phyloP scores from a whole-genome alignment of 768 basidiomycete genomes.

The Dioszegia crocea region DNA sequence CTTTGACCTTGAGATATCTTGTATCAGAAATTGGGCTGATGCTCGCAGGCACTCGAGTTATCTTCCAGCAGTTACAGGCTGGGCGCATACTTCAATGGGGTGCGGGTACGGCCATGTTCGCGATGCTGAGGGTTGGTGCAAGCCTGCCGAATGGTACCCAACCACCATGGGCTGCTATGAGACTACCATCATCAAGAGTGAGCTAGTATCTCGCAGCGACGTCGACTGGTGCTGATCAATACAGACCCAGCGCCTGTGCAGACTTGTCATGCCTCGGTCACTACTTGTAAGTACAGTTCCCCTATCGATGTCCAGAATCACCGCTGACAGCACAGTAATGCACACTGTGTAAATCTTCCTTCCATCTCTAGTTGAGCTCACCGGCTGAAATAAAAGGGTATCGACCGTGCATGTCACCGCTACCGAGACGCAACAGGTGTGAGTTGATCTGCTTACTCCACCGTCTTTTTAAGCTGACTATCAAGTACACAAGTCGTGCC shows the following conservation, averaged over 20 bases:
- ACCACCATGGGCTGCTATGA: conserved; percentile 28
- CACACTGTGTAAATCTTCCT: neutral
- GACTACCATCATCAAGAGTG: conserved; percentile 33
- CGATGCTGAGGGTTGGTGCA: conserved; percentile 16
- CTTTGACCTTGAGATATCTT: no score
- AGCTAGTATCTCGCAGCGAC: neutral
- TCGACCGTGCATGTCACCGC: no score
- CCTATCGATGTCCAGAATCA: no score
- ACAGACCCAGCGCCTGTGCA: neutral
- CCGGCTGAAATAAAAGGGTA: no score
- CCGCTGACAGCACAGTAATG: neutral
- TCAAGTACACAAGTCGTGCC: conserved; percentile 3
- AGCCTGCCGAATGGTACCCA: conserved; percentile 20
- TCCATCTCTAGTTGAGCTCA: no score
- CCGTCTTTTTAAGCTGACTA: neutral
- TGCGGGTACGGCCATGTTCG: conserved; percentile 27
- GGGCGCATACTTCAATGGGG: conserved; percentile 25
- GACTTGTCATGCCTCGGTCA: neutral
- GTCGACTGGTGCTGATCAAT: neutral
- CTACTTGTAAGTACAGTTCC: neutral
- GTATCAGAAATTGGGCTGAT: conserved; percentile 1
- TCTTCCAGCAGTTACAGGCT: conserved; percentile 19
- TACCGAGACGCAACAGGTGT: no score
- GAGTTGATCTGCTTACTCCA: neutral
- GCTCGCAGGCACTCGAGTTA: conserved; percentile 17